Base-by-base conservation (phyloP, 2,329 filamentous ascomycete species). In the Fusarium musae region DNA sequence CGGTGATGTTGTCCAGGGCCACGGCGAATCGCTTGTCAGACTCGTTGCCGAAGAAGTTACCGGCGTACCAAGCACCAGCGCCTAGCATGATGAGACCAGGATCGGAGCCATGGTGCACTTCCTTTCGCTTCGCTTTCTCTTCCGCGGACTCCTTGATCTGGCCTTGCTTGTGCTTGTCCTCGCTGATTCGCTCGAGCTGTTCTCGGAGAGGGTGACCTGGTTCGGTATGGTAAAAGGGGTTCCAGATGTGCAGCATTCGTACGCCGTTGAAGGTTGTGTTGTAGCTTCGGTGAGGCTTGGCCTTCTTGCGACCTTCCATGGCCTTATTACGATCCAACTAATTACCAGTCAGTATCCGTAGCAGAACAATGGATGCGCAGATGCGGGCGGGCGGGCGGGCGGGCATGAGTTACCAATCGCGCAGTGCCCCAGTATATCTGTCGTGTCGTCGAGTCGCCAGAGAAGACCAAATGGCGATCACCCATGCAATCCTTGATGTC, bases 381-480 rank as follows among this genome's bases (percentile, higher is more conserved):
- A 21, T 21, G 26, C 6, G 7, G 23, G 23, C 6, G 7, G 13
- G 26, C 6, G 7, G 23, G 23, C 6, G 7, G 13, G 15, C 4
- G 17, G 13, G 5, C 10, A 26, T 9, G 66, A 53, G 71, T 59
- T 44, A 79, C 83, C 56, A 79, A n/a, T n/a, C 78, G 74, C 28
- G 72, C 78, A 56, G 78, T 74, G 11, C 88, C 87, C 86, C 88
- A 91, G 78, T 89, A 92, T 10, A 91, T 79, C 73, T 91, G 87
- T 17, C 90, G 86, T 12, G 87, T 85, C 2, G 86, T 88, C 4
- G 88, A 88, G 78, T 92, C 90, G 42, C 91, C 90, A 32, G 87
- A 84, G 72, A 92, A 89, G 21, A 90, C 83, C n/a, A 92, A 75
- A 56, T 84, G 85, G 12, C 85, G 85, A 19, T 83, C 81, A 5